These are phyloP conservation scores for Penicillium sp. DNA, from an alignment of 2,329 filamentous ascomycete species.

Conservation along the genomic window DNA sequence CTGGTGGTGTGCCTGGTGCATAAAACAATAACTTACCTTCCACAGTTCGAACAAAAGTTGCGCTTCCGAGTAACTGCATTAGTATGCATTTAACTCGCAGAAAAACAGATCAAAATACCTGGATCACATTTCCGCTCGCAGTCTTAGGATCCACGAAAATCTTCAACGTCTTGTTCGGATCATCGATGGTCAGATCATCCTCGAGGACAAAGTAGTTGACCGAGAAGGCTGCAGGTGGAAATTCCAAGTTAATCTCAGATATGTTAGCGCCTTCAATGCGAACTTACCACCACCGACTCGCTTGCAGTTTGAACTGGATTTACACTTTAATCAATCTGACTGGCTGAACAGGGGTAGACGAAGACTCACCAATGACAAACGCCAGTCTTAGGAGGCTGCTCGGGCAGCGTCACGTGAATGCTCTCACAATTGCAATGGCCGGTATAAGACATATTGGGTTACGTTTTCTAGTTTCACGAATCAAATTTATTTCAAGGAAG, in stretches of 20 bases:
- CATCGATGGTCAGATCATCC: conserved; percentile 18
- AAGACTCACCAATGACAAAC: conserved; percentile 25
- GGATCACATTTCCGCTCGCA: conserved; percentile 9
- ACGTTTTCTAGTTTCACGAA: neutral
- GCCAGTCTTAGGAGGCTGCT: conserved; percentile 15
- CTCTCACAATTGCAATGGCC: conserved; percentile 27
- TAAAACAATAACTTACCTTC: conserved; percentile 15
- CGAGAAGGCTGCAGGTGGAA: conserved; percentile 19
- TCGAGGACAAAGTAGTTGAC: conserved; percentile 23
- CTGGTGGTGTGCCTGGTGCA: neutral
- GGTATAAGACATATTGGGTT: conserved; percentile 19
- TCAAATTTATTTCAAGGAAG: neutral
- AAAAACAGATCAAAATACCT: conserved; percentile 5
- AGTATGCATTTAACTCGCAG: neutral
- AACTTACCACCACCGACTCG: conserved; percentile 19
- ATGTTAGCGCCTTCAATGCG: neutral
- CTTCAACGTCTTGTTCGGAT: conserved; percentile 10
- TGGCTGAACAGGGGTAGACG: neutral
- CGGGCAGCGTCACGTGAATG: conserved; percentile 19
- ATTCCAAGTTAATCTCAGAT: neutral
- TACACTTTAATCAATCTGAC: neutral
- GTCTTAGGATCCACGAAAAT: conserved; percentile 19
- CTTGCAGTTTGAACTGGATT: conserved; percentile 19
- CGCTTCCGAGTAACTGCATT: conserved; percentile 3
- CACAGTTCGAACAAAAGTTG: conserved; percentile 24